Evolutionary conservation across 2,329 filamentous ascomycete genomes (phyloP), one percentile per base, ranked within the genome.

Genomic region (Ceratocystis cacaofunesta): DNA sequence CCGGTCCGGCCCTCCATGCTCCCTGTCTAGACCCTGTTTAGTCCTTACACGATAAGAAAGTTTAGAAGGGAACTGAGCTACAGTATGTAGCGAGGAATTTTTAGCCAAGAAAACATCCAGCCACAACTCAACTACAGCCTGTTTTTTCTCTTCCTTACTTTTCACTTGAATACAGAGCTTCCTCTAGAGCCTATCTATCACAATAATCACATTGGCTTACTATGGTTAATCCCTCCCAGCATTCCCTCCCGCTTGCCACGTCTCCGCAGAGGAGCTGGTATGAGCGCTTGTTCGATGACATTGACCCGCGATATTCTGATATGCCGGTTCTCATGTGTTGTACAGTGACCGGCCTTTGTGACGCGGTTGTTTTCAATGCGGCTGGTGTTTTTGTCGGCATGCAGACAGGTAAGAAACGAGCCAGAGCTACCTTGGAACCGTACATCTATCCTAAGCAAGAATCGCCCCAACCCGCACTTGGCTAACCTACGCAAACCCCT

Each of bases 291-390:
- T 10, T 36, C 17, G 63, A 67, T 44, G 63, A 67, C 30, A 61
- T 68, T 30, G 30, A 61, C 44, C 19, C 52, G 36, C 61, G 41
- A 41, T 58, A 48, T 22, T 65, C 75, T 19, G 75, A 76, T 66
- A 60, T 75, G 12, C 75, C 74, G 19, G 66, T 80, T 71, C 69
- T 80, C 70, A 68, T 72, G 66, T 75, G 75, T 73, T 72, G 74
- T 69, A 70, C 73, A 32, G 70, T 77, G 10, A 76, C 74, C 1
- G 76, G 75, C 0, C 69, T 78, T 50, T 75, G 75, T 68, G 76
- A 78, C 70, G 73, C 73, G 67, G 74, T 74, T 22, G 72, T 75
- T 22, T 76, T 77, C 70, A 76, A 75, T 67, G 76, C 74, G 25
- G 72, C 73, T 30, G 72, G 70, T 57, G 74, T 75, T 60, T 76